These are phyloP conservation scores for Aspergillus latus DNA, from an alignment of 2,329 filamentous ascomycete genomes.

Conservation along the genomic window DNA sequence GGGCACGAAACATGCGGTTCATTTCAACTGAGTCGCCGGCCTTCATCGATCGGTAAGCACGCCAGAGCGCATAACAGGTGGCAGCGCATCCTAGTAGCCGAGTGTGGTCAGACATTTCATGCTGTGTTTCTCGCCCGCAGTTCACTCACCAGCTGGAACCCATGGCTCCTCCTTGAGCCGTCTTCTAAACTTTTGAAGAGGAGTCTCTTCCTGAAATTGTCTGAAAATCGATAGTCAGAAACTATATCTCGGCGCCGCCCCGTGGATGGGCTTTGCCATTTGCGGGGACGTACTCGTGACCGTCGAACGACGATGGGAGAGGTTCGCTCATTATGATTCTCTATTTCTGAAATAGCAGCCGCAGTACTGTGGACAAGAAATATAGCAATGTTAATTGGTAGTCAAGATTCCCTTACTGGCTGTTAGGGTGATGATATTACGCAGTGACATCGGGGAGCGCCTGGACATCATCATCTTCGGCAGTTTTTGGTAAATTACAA, in stretches of 20 bases:
- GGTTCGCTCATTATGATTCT: constrained; percentile 28
- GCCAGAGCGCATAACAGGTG: constrained; percentile 81
- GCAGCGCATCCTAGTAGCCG: constrained; percentile 64
- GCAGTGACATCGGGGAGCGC: not conserved
- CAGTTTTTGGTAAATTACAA: constrained; percentile 7
- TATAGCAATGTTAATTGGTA: not conserved
- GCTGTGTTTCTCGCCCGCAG: not conserved
- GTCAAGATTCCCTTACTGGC: not conserved
- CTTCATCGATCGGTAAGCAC: constrained; percentile 82
- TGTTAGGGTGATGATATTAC: not conserved
- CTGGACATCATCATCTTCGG: not conserved
- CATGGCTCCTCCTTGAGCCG: constrained; percentile 87
- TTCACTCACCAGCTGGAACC: constrained; percentile 70
- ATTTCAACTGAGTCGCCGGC: constrained; percentile 80
- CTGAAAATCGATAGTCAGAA: constrained; percentile 47
- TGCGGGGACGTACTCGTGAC: constrained; percentile 35
- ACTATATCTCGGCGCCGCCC: not conserved
- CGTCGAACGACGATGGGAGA: constrained; percentile 49
- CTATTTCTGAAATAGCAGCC: not conserved
- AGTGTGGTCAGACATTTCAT: not conserved
- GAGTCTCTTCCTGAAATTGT: constrained; percentile 82
- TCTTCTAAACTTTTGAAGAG: constrained; percentile 72
- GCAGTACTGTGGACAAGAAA: not conserved
- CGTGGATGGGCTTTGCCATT: not conserved
- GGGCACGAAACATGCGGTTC: constrained; percentile 94